Percentiles rank a stretch among this genome's conserved stretches.
Evolutionary conservation across 1,139 yeast species (phyloP).

Genomic region (Geotrichum fermentans): DNA sequence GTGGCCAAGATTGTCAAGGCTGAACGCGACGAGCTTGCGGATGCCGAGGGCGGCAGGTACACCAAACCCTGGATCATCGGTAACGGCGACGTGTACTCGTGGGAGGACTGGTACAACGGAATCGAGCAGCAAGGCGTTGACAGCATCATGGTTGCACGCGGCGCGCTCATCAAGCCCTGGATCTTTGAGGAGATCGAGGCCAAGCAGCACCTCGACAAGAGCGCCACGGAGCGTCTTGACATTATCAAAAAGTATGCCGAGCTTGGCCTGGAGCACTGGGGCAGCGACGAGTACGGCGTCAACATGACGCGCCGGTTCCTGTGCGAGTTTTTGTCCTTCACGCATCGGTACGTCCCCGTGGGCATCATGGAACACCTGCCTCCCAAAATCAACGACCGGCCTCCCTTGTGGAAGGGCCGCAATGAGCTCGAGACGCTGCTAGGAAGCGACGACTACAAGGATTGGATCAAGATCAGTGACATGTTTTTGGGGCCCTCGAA

Average conservation of each 20-base stretch:
- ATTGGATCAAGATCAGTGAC: conserved; percentile 96
- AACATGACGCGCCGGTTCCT: conserved; percentile 81
- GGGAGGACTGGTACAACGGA: conserved; percentile 86
- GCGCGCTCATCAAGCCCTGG: conserved; percentile 98
- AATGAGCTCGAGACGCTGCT: conserved; percentile 85
- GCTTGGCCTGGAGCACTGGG: conserved; percentile 95
- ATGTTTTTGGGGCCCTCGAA: conserved; percentile 88
- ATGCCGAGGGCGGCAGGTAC: conserved; percentile 40
- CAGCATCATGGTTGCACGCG: conserved; percentile 96
- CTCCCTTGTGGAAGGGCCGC: conserved; percentile 93
- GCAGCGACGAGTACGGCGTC: conserved; percentile 91
- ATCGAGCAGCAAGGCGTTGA: conserved; percentile 62
- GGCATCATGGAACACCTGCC: conserved; percentile 89
- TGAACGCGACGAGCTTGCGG: conserved; percentile 41
- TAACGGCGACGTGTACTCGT: conserved; percentile 86
- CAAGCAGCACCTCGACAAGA: conserved; percentile 82
- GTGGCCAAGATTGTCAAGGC: conserved; percentile 66
- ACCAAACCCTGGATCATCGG: conserved; percentile 58
- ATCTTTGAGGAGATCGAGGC: conserved; percentile 92
- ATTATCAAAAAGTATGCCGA: conserved; percentile 63
- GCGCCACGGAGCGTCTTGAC: conserved; percentile 82
- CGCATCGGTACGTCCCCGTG: conserved; percentile 89
- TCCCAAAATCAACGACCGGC: conserved; percentile 85
- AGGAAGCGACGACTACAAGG: conserved; percentile 78
- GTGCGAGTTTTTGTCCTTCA: conserved; percentile 92